These are phyloP conservation scores for Fusarium globosum DNA, from an alignment of 2,329 filamentous ascomycete genomes.

Conservation along the genomic window DNA sequence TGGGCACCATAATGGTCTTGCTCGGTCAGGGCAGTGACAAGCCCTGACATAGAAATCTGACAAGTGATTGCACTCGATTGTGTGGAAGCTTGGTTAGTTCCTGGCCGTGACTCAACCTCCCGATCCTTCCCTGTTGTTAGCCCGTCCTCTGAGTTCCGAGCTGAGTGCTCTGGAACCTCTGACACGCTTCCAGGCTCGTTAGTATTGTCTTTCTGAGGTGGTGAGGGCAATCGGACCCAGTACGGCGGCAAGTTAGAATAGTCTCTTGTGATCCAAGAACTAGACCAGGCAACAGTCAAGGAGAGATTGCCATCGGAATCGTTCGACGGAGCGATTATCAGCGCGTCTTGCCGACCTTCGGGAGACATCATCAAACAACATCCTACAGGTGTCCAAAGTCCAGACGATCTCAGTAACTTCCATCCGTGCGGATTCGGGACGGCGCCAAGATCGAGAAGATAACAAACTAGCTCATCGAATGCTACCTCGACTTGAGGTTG, in stretches of 20 bases:
- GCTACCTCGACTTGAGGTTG: constrained; percentile 64
- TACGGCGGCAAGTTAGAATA: constrained; percentile 67
- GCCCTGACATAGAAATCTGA: constrained; percentile 60
- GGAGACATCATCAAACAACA: constrained; percentile 67
- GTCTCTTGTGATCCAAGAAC: constrained; percentile 64
- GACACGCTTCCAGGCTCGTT: neutral
- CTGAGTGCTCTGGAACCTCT: neutral
- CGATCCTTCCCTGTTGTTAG: constrained; percentile 2
- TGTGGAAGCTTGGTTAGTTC: constrained; percentile 44
- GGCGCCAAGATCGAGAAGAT: constrained; percentile 72
- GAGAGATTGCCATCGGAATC: constrained; percentile 71
- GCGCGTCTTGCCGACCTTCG: constrained; percentile 59
- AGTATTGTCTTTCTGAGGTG: neutral
- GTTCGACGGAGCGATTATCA: constrained; percentile 66
- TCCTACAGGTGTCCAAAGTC: constrained; percentile 70
- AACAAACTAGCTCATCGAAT: constrained; percentile 70
- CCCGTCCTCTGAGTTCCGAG: neutral
- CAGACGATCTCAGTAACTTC: constrained; percentile 65
- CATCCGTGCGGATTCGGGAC: constrained; percentile 69
- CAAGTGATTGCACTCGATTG: constrained; percentile 55
- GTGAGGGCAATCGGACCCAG: constrained; percentile 64
- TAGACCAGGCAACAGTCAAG: constrained; percentile 66
- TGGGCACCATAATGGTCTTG: constrained; percentile 41
- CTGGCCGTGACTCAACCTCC: constrained; percentile 43
- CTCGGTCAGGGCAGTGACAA: constrained; percentile 58